Percentiles rank a stretch among this genome's conserved stretches.
phyloP scores from a whole-genome alignment of 768 basidiomycete genomes.

The Thelephora ganbajun region DNA sequence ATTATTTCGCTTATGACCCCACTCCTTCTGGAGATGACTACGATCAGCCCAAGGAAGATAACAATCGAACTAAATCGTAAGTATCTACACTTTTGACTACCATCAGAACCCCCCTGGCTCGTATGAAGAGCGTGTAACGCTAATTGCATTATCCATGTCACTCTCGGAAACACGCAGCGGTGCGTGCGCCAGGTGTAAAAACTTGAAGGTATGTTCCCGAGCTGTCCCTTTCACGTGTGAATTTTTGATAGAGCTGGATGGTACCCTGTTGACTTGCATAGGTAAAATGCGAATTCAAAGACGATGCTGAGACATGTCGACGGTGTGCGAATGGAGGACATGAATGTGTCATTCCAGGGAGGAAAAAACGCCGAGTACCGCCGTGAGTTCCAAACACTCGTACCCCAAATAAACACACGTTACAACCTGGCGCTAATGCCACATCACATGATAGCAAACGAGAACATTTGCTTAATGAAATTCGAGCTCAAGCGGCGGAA shows the following conservation, averaged over 20 bases:
- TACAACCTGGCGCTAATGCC: background rate
- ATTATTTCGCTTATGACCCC: too few relatives aligned
- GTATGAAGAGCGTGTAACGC: too few relatives aligned
- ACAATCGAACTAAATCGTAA: too few relatives aligned
- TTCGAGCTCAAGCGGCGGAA: slow-evolving; percentile 58
- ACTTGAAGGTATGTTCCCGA: slow-evolving; percentile 24
- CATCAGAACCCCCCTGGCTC: too few relatives aligned
- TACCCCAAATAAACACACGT: background rate
- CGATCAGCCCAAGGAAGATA: too few relatives aligned
- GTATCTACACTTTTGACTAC: too few relatives aligned
- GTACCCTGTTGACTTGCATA: slow-evolving; percentile 18
- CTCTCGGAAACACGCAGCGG: slow-evolving; percentile 17
- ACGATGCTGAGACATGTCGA: slow-evolving; percentile 60
- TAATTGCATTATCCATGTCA: too few relatives aligned
- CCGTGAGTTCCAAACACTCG: slow-evolving; percentile 63
- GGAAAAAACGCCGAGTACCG: slow-evolving; percentile 65
- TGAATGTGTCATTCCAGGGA: slow-evolving; percentile 71
- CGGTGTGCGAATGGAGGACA: slow-evolving; percentile 58
- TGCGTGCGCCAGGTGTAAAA: slow-evolving; percentile 63
- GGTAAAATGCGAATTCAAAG: slow-evolving; percentile 67
- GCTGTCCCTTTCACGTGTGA: background rate
- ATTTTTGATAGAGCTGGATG: background rate
- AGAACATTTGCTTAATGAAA: slow-evolving; percentile 64
- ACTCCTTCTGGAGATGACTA: too few relatives aligned
- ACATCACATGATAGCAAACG: slow-evolving; percentile 41